These are phyloP conservation scores for carrot (Daucus carota) DNA, from an alignment of 129 eudicot genomes.

Conservation along the genomic window DH1_v3.0 NC_030385.2:770501-771000, in stretches of 20 bases:
- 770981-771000: neutral
- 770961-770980: neutral
- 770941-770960: conserved; percentile 64
- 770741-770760: conserved; percentile 44
- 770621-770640: conserved; percentile 97
- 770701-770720: neutral
- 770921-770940: conserved; percentile 97
- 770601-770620: conserved; percentile 70
- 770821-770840: conserved; percentile 29
- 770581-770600: conserved; percentile 1
- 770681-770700: conserved; percentile 54
- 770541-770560: neutral
- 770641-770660: conserved; percentile 85
- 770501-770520: neutral
- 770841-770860: neutral
- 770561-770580: neutral
- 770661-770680: conserved; percentile 92
- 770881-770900: conserved; percentile 31
- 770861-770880: neutral
- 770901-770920: conserved; percentile 87
- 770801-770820: conserved; percentile 85
- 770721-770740: conserved; percentile 9
- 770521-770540: neutral
- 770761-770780: conserved; percentile 95
- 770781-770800: conserved; percentile 79